These are phyloP conservation scores for Pichia sp. DNA, from an alignment of 1,139 yeast genomes.

Conservation along the genomic window DNA sequence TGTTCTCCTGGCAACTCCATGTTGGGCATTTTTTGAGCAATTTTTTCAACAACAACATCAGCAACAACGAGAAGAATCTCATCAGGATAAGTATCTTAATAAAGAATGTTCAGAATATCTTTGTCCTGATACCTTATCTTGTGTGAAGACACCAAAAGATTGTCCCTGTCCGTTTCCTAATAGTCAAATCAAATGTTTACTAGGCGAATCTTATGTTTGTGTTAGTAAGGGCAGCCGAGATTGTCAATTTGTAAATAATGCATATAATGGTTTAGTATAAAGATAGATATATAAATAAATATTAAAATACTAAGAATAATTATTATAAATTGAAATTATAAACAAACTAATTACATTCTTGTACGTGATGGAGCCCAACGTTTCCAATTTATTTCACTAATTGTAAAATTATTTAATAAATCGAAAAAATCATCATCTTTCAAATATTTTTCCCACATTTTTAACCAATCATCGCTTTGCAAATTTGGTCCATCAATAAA, in stretches of 20 bases:
- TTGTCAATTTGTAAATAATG: constrained; percentile 67
- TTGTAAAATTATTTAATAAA: constrained; percentile 18
- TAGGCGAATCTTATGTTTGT: constrained; percentile 54
- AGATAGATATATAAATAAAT: no score
- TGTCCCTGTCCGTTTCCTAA: constrained; percentile 92
- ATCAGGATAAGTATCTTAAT: constrained; percentile 23
- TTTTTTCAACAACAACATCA: constrained; percentile 26
- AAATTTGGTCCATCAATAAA: constrained; percentile 53
- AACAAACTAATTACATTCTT: constrained; percentile 55
- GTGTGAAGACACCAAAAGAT: constrained; percentile 61
- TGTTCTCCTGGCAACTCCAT: background rate
- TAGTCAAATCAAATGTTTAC: constrained; percentile 74
- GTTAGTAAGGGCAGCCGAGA: constrained; percentile 64
- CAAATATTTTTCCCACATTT: constrained; percentile 28
- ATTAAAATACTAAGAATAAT: no score
- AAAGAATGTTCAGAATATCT: constrained; percentile 59
- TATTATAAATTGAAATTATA: no score
- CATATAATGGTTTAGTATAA: constrained; percentile 38
- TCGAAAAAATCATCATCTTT: constrained; percentile 23
- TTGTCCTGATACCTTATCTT: constrained; percentile 75
- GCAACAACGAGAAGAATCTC: constrained; percentile 31
- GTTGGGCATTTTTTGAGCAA: constrained; percentile 17
- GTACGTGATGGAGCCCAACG: constrained; percentile 85
- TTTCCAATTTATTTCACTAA: constrained; percentile 62
- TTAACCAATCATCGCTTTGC: constrained; percentile 20